Evolutionary conservation across 345 rosid genomes (phyloP).

Genomic region (Iberis pinnata): DNA sequence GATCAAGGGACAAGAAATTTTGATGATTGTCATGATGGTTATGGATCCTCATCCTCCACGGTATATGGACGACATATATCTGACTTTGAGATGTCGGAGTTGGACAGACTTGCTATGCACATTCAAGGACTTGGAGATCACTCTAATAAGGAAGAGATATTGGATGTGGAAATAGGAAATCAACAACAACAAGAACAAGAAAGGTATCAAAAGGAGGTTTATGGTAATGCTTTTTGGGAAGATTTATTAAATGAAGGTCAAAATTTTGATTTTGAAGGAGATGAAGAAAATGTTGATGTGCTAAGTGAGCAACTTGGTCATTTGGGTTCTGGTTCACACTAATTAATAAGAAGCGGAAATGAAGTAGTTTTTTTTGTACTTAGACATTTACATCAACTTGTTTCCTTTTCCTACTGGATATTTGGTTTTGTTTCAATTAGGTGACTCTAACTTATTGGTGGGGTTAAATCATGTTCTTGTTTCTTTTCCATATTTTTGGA

Average conservation of each 20-base stretch:
- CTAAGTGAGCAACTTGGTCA: slow-evolving; percentile 25
- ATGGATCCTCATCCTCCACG: slow-evolving; percentile 7
- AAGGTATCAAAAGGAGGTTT: slow-evolving; percentile 15
- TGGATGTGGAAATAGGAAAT: slow-evolving; percentile 20
- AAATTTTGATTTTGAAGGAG: slow-evolving; percentile 34
- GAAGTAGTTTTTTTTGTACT: too few species aligned
- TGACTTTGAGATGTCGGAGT: slow-evolving; percentile 34
- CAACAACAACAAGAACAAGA: slow-evolving; percentile 20
- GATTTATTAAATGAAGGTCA: slow-evolving; percentile 45
- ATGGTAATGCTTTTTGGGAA: slow-evolving; percentile 51
- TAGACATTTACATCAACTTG: too few species aligned
- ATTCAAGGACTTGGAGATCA: slow-evolving; percentile 40
- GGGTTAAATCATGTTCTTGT: too few species aligned
- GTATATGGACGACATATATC: too few species aligned
- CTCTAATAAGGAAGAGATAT: slow-evolving; percentile 18
- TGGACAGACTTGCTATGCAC: slow-evolving; percentile 43
- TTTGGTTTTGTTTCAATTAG: too few species aligned
- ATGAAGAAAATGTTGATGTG: slow-evolving; percentile 42
- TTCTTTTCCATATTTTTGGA: too few species aligned
- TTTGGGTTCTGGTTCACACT: background rate
- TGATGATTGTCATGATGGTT: slow-evolving; percentile 9
- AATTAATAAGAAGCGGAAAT: too few species aligned
- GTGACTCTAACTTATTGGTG: too few species aligned
- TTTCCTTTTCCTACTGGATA: too few species aligned
- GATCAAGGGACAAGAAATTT: slow-evolving; percentile 35